Conservation (phyloP, 2,329 filamentous ascomycete species). For the Stemphylium vesicarium region DNA sequence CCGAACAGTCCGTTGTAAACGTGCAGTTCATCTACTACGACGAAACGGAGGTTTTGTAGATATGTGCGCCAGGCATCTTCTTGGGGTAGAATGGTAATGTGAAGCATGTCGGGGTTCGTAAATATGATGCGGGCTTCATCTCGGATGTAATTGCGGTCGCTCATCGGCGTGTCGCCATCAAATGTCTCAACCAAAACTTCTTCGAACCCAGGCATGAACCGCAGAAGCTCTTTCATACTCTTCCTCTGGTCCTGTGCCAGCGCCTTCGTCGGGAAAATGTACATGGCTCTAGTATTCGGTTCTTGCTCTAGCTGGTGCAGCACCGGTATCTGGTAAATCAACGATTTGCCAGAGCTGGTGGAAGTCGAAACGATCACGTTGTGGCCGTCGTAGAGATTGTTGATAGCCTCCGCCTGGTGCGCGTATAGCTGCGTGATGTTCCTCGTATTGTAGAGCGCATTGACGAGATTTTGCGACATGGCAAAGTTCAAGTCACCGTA, state of each 20-base stretch:
- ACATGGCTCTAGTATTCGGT: conserved; percentile 81
- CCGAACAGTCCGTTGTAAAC: conserved; percentile 97
- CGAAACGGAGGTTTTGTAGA: conserved; percentile 85
- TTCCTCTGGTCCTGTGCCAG: conserved; percentile 92
- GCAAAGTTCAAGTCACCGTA: conserved; percentile 85
- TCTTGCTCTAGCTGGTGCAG: conserved; percentile 85
- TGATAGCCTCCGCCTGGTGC: conserved; percentile 93
- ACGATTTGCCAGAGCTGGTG: conserved; percentile 93
- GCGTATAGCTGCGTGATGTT: conserved; percentile 86
- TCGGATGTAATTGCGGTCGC: conserved; percentile 76
- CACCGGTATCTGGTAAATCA: conserved; percentile 97
- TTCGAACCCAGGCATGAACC: conserved; percentile 79
- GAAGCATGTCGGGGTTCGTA: conserved; percentile 97
- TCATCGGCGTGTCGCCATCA: conserved; percentile 91
- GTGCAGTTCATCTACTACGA: conserved; percentile 85
- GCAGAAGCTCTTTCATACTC: conserved; percentile 83
- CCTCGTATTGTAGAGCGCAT: conserved; percentile 91
- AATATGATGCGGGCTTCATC: conserved; percentile 93
- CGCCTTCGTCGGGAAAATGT: conserved; percentile 97
- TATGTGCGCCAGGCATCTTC: conserved; percentile 90
- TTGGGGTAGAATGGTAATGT: conserved; percentile 90
- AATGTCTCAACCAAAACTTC: conserved; percentile 87
- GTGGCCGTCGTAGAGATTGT: conserved; percentile 78
- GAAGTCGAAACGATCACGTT: conserved; percentile 94
- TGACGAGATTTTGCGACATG: conserved; percentile 90